Base-by-base conservation (phyloP, 352 stramenopile genomes). In the Thraustotheca clavata region DNA sequence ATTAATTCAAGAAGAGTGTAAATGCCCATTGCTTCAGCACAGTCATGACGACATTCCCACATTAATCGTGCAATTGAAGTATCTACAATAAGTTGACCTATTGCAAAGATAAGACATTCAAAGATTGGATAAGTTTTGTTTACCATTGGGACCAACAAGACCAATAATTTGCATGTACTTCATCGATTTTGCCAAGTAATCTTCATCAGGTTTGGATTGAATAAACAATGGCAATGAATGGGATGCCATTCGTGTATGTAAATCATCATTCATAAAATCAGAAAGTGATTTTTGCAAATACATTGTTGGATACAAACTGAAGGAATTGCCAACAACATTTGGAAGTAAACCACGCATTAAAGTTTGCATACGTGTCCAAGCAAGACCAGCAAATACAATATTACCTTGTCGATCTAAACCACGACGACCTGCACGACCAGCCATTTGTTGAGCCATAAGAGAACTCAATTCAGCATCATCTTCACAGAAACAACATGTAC, bases 391-490 rank as follows among this genome's bases (percentile, higher is more conserved):
- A 71, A 98, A 99, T 43, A 99, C 79, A 43, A 99, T 80, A 75
- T 98, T 98, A 71, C 96, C 96, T 75, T 99, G 94, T 32, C 96
- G 87, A 74, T 99, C 96, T 59, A 99, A 87, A 70, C 96, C 96
- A 87, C 96, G 91, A 71, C 96, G 93, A 68, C 96, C 96, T 32
- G 96, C 96, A 75, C 96, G 92, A 73, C 96, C 96, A 77, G 96
- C 94, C 96, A 99, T 99, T 77, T 99, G 96, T 76, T 99, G 96
- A 16, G 97, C 96, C 87, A 99, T 98, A 9, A 99, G 76, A 54
- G 96, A 97, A 1, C 95, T 99, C 62, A 99, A 73, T 39, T 88
- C 71, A 34, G 94, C 87, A 69, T 97, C 98, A 73, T 98, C 96
- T 80, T 97, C 96, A 71, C 95, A 98, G 76, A 99, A 99, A 57